phyloP scores from a whole-genome alignment of 2,329 filamentous ascomycete species.

The Stromatinia cepivora region DNA sequence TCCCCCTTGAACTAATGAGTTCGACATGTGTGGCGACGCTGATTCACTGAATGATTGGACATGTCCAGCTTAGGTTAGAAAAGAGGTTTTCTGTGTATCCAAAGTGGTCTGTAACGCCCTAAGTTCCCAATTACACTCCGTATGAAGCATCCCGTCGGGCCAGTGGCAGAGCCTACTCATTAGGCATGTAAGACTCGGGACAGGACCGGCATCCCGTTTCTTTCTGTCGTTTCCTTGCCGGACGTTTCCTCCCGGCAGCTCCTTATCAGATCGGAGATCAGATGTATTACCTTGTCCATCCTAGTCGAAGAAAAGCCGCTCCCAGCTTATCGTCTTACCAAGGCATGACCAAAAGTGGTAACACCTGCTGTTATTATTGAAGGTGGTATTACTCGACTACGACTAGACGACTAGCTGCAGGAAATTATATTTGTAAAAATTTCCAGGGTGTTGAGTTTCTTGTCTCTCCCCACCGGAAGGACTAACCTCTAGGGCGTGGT shows the following conservation, averaged over 20 bases:
- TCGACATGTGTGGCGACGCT: too few species aligned
- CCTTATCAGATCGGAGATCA: slow-evolving; percentile 11
- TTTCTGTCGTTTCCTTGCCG: background rate
- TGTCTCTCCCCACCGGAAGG: background rate
- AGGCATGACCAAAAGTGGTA: background rate
- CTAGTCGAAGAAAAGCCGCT: background rate
- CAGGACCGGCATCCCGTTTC: background rate
- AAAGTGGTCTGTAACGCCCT: background rate
- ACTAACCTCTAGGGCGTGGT: background rate
- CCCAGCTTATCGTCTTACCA: background rate
- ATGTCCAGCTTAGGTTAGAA: background rate
- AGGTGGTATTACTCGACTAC: background rate
- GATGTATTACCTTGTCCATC: background rate
- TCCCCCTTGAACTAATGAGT: too few species aligned
- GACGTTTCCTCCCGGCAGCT: background rate
- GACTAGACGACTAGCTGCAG: background rate
- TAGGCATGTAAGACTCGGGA: background rate
- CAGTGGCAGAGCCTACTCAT: background rate
- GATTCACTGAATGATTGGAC: too few species aligned
- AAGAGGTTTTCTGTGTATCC: background rate
- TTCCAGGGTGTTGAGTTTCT: background rate
- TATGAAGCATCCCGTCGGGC: too few species aligned
- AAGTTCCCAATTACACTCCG: background rate
- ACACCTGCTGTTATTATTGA: background rate
- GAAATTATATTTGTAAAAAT: background rate